These are phyloP conservation scores for Schrenkiella parvula DNA, from an alignment of 345 rosid species.

Conservation along the genomic window DNA sequence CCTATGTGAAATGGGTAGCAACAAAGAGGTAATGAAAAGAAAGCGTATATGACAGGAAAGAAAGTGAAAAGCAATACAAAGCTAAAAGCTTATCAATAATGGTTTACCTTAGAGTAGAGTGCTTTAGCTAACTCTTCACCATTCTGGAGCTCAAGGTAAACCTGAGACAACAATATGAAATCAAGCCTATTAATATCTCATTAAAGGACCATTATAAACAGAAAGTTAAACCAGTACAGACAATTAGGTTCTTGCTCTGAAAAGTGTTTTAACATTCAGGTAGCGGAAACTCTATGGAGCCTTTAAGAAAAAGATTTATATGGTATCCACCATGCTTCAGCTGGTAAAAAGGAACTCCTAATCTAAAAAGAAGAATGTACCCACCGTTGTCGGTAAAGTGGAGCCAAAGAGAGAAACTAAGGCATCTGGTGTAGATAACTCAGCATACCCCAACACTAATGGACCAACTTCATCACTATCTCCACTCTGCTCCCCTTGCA, in stretches of 20 bases:
- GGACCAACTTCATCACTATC: constrained; percentile 72
- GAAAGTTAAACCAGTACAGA: background rate
- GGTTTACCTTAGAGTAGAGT: constrained; percentile 69
- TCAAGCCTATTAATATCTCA: background rate
- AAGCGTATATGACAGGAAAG: background rate
- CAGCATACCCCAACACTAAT: constrained; percentile 54
- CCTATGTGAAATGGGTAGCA: background rate
- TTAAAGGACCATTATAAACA: background rate
- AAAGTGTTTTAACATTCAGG: background rate
- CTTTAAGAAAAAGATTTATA: background rate
- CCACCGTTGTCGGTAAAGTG: constrained; percentile 74
- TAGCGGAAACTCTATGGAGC: background rate
- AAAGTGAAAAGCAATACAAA: background rate
- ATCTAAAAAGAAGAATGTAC: constrained; percentile 30
- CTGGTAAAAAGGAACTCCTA: background rate
- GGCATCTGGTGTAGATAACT: constrained; percentile 68
- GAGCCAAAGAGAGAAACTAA: constrained; percentile 69
- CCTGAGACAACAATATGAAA: constrained; percentile 41
- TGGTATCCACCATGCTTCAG: background rate
- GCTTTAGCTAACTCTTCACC: constrained; percentile 84
- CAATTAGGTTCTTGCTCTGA: background rate
- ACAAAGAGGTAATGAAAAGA: background rate
- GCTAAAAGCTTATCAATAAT: constrained; percentile 5
- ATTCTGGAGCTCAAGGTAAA: constrained; percentile 76
- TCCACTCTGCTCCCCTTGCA: constrained; percentile 68